These are phyloP conservation scores for Ogataea ganodermae DNA, from an alignment of 805 yeast species.

Conservation along the genomic window DNA sequence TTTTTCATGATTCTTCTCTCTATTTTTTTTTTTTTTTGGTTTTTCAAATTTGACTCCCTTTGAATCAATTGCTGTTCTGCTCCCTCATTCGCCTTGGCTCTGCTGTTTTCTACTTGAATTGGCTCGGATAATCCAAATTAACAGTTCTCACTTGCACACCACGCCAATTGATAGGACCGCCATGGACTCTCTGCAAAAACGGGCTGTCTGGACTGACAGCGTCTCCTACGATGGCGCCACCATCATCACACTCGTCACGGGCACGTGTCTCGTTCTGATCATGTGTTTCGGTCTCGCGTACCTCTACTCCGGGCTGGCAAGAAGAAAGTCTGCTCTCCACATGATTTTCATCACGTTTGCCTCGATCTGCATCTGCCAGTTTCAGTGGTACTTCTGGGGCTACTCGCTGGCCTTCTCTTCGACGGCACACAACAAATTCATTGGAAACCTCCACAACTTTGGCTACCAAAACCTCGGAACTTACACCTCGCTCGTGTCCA, in stretches of 20 bases:
- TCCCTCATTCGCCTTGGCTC: no score
- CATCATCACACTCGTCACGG: slow-evolving; percentile 54
- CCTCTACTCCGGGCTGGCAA: slow-evolving; percentile 85
- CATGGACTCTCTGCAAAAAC: slow-evolving; percentile 17
- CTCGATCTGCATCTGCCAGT: slow-evolving; percentile 59
- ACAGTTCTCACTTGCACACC: background rate
- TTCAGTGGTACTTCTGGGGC: slow-evolving; percentile 99
- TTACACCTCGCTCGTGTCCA: slow-evolving; percentile 19
- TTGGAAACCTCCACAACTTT: slow-evolving; percentile 82
- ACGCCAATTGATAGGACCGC: background rate
- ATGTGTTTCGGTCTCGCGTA: slow-evolving; percentile 97
- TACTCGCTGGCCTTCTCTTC: slow-evolving; percentile 84
- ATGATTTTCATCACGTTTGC: slow-evolving; percentile 79
- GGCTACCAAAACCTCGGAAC: slow-evolving; percentile 76
- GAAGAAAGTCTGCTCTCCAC: slow-evolving; percentile 86
- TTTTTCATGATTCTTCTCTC: no score
- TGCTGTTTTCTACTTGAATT: no score
- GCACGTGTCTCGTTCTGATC: slow-evolving; percentile 73
- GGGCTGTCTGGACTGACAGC: slow-evolving; percentile 30
- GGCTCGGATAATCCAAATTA: no score
- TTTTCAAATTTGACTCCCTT: no score
- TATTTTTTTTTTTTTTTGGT: no score
- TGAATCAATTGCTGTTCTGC: no score
- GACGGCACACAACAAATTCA: slow-evolving; percentile 80
- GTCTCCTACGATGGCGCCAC: slow-evolving; percentile 46